Percentiles rank a stretch among this genome's conserved stretches.
These are phyloP conservation scores for Lecanicillium sp. DNA, from an alignment of 2,329 filamentous ascomycete genomes.

Conservation along the genomic window DNA sequence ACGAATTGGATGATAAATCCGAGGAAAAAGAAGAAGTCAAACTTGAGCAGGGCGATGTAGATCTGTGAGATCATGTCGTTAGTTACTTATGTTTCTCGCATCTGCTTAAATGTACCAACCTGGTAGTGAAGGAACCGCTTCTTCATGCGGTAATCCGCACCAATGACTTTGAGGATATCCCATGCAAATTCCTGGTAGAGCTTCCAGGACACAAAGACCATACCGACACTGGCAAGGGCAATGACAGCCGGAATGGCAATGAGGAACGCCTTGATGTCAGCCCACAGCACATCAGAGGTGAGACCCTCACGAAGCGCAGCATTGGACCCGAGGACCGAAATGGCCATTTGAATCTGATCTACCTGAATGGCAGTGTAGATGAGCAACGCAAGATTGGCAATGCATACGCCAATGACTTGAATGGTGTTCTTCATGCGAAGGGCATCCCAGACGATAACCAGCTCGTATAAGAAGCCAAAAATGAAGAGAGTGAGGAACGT, in stretches of 20 bases:
- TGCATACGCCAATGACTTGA: slow-evolving; percentile 89
- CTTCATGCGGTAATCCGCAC: slow-evolving; percentile 94
- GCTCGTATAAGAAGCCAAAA: slow-evolving; percentile 90
- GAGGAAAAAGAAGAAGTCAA: slow-evolving; percentile 99
- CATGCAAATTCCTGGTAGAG: slow-evolving; percentile 97
- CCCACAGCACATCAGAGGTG: slow-evolving; percentile 49
- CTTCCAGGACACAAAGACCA: slow-evolving; percentile 82
- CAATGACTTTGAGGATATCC: slow-evolving; percentile 99
- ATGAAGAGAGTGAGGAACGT: slow-evolving; percentile 96
- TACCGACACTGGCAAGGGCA: slow-evolving; percentile 61
- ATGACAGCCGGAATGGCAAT: slow-evolving; percentile 82
- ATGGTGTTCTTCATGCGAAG: slow-evolving; percentile 95
- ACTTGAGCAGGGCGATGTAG: slow-evolving; percentile 95
- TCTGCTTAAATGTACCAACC: slow-evolving; percentile 40
- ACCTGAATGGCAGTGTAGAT: slow-evolving; percentile 91
- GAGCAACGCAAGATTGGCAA: slow-evolving; percentile 85
- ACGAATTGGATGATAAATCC: slow-evolving; percentile 98
- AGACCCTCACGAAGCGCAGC: slow-evolving; percentile 33
- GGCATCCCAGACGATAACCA: slow-evolving; percentile 87
- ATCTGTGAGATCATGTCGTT: slow-evolving; percentile 50
- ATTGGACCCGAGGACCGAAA: slow-evolving; percentile 40
- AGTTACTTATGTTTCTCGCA: too few relatives aligned
- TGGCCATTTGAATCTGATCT: slow-evolving; percentile 76
- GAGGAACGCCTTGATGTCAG: slow-evolving; percentile 62
- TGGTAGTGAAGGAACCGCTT: slow-evolving; percentile 93